These are phyloP conservation scores for Gleditsia sinensis DNA, from an alignment of 306 rosid genomes.

Conservation along the genomic window DNA sequence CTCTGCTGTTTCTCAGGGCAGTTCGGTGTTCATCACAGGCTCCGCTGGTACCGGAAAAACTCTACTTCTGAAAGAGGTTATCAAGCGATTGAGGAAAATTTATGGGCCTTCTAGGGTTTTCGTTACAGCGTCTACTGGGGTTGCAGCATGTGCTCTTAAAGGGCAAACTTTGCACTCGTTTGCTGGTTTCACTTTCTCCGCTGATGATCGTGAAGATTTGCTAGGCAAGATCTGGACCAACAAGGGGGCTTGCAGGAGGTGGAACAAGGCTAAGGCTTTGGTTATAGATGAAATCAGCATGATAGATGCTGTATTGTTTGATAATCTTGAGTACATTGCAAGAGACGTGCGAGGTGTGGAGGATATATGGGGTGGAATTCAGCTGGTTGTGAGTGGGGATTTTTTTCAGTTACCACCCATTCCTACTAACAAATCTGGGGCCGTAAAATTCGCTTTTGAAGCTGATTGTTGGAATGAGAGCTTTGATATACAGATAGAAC, in stretches of 20 bases:
- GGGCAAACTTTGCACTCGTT: conserved; percentile 67
- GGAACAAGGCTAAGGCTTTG: conserved; percentile 50
- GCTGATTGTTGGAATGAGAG: conserved; percentile 59
- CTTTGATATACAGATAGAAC: conserved; percentile 50
- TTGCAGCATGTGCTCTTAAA: conserved; percentile 55
- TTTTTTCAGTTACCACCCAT: conserved; percentile 68
- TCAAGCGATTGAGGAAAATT: conserved; percentile 34
- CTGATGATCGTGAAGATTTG: conserved; percentile 20
- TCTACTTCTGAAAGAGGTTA: conserved; percentile 37
- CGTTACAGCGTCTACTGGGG: conserved; percentile 58
- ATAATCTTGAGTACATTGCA: conserved; percentile 51
- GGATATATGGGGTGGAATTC: conserved; percentile 66
- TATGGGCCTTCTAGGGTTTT: conserved; percentile 45
- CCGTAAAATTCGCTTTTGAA: conserved; percentile 55
- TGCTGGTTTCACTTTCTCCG: conserved; percentile 30
- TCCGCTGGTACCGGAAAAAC: conserved; percentile 59
- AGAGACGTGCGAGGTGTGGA: conserved; percentile 17
- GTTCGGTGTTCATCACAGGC: conserved; percentile 53
- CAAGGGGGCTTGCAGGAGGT: conserved; percentile 37
- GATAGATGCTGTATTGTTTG: conserved; percentile 49
- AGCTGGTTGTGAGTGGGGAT: conserved; percentile 62
- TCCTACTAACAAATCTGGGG: background rate
- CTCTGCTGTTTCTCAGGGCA: conserved; percentile 32
- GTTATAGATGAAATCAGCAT: conserved; percentile 66
- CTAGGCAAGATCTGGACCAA: background rate